Conservation (phyloP, 2,329 filamentous ascomycete genomes). For the Calonectria crousiana region DNA sequence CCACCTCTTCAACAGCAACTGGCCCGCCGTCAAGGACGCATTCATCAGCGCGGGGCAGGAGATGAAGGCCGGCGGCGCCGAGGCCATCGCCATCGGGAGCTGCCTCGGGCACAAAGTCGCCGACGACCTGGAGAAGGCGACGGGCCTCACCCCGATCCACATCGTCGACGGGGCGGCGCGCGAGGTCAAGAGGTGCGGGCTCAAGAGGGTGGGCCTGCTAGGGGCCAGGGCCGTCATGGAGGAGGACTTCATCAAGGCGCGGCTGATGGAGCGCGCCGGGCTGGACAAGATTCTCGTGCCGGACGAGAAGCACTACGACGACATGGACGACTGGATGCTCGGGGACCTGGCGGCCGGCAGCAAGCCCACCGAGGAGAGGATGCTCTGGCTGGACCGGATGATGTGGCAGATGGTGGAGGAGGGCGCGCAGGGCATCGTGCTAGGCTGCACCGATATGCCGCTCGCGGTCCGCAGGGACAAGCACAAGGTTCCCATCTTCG, state of each 20-base stretch:
- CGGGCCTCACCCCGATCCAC: not conserved
- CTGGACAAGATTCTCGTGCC: not conserved
- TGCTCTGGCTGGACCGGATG: not conserved
- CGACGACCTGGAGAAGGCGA: not conserved
- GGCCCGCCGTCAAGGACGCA: not conserved
- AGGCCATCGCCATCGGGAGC: conserved; percentile 4
- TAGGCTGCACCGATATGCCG: conserved; percentile 14
- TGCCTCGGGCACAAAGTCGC: conserved; percentile 8
- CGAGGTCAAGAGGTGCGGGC: not conserved
- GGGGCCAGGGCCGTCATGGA: conserved; percentile 7
- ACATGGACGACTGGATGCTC: conserved; percentile 2
- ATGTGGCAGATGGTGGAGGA: not conserved
- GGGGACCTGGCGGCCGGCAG: not conserved
- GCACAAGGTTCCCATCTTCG: not conserved
- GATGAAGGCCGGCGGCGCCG: conserved; percentile 4
- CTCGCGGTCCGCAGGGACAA: not conserved
- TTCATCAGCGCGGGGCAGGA: not conserved
- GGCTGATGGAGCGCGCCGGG: not conserved
- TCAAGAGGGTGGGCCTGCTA: conserved; percentile 8
- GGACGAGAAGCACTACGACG: not conserved
- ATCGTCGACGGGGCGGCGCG: not conserved
- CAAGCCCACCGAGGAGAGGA: not conserved
- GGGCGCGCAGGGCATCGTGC: conserved; percentile 4
- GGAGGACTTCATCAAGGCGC: conserved; percentile 10
- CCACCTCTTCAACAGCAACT: not conserved